Percentiles rank a stretch among this genome's conserved stretches.
phyloP scores from a whole-genome alignment of 805 yeast genomes.

The Isabelozyma rhagii region DNA sequence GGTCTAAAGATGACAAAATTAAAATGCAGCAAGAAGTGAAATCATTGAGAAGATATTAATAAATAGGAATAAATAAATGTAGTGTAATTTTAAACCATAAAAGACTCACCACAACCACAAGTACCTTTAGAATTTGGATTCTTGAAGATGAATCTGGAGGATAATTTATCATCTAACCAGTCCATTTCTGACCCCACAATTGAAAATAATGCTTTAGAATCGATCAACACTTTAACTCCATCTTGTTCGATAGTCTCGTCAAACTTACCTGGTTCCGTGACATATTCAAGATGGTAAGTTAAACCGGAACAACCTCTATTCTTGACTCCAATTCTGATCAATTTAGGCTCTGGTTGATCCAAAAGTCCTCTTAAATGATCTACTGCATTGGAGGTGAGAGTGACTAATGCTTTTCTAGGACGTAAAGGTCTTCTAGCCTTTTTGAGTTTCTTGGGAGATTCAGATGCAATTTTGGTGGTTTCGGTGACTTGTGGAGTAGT shows the following conservation, averaged over 20 bases:
- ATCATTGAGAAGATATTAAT: background rate
- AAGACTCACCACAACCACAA: constrained; percentile 98
- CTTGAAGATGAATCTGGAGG: constrained; percentile 84
- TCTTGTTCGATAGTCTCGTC: constrained; percentile 93
- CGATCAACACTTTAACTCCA: constrained; percentile 88
- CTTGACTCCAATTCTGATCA: constrained; percentile 89
- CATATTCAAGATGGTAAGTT: constrained; percentile 88
- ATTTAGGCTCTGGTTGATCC: constrained; percentile 81
- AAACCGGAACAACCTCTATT: constrained; percentile 97
- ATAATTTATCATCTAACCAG: constrained; percentile 91
- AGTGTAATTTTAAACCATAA: constrained; percentile 66
- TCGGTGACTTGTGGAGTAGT: constrained; percentile 1
- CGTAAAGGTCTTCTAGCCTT: constrained; percentile 60
- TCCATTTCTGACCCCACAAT: constrained; percentile 98
- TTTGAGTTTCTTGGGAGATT: constrained; percentile 12
- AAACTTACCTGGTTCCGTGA: constrained; percentile 85
- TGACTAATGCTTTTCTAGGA: constrained; percentile 88
- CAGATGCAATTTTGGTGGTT: background rate
- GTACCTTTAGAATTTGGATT: constrained; percentile 98
- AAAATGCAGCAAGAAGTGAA: background rate
- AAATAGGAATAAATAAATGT: background rate
- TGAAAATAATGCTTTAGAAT: constrained; percentile 92
- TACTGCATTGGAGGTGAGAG: constrained; percentile 74
- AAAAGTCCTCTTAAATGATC: constrained; percentile 64
- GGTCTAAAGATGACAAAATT: background rate